These are phyloP conservation scores for Platanthera guangdongensis DNA, from an alignment of 106 monocot genomes.

Conservation along the genomic window DNA sequence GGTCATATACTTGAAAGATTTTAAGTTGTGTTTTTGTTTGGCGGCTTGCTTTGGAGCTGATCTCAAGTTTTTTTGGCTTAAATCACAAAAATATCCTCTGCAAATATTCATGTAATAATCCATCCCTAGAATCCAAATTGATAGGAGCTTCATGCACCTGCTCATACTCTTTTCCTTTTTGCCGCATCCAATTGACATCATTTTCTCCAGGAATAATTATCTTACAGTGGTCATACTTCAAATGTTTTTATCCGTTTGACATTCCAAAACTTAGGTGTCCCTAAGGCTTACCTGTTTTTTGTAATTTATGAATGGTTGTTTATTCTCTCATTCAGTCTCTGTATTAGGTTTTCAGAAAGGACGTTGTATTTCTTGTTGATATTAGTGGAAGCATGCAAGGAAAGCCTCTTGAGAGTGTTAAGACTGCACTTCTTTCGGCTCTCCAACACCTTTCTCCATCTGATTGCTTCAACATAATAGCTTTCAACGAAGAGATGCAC, in stretches of 20 bases:
- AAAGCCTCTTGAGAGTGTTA: conserved; percentile 68
- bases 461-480: conserved; percentile 71
- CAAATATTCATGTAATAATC: too few relatives aligned
- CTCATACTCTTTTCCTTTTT: too few relatives aligned
- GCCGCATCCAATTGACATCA: too few relatives aligned
- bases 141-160: too few relatives aligned
- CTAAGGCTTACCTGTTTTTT: not conserved
- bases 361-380: conserved; percentile 82
- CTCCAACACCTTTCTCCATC: conserved; percentile 50
- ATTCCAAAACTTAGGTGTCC: not conserved
- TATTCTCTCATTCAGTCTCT: conserved; percentile 15
- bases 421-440: conserved; percentile 46
- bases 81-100: too few relatives aligned
- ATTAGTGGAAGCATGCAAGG: conserved; percentile 91
- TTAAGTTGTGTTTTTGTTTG: not conserved
- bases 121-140: too few relatives aligned
- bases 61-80: too few relatives aligned
- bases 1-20: too few relatives aligned
- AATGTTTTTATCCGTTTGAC: not conserved
- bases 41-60: not conserved
- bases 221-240: not conserved
- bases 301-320: not conserved
- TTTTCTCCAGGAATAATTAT: not conserved
- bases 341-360: conserved; percentile 69
- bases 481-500: conserved; percentile 60